Percentiles rank a stretch among this genome's conserved stretches.
Evolutionary conservation across 257 asterid genomes (phyloP).

Genomic region (Solanum ossicruentum): DNA sequence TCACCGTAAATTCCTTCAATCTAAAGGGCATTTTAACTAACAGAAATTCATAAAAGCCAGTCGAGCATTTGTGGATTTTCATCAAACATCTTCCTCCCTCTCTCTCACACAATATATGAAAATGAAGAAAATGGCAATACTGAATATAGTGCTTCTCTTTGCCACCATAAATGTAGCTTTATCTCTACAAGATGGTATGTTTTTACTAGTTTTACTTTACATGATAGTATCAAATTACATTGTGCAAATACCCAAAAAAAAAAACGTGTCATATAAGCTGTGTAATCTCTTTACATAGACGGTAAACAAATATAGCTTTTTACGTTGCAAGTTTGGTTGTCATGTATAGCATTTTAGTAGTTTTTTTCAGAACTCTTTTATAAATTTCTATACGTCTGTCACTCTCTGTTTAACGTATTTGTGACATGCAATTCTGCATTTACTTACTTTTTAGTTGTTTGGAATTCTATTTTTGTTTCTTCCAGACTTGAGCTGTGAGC

Average conservation of each 20-base stretch:
- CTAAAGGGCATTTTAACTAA: slow-evolving; percentile 2
- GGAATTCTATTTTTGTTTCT: neutral
- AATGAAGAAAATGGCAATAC: slow-evolving; percentile 17
- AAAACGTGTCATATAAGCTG: neutral
- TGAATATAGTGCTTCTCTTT: slow-evolving; percentile 7
- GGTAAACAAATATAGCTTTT: neutral
- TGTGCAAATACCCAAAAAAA: neutral
- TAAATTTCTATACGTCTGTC: neutral
- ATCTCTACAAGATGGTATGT: slow-evolving; percentile 28
- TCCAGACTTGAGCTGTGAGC: neutral
- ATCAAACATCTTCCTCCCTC: slow-evolving; percentile 1
- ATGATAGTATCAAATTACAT: neutral
- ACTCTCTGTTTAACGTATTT: neutral
- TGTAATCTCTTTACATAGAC: neutral
- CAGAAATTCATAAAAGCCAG: slow-evolving; percentile 28
- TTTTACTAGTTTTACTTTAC: neutral
- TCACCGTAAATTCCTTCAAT: slow-evolving; percentile 2
- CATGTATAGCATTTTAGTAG: neutral
- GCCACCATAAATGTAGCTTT: slow-evolving; percentile 13
- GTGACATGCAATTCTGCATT: neutral
- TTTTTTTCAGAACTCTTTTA: neutral
- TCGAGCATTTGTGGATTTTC: slow-evolving; percentile 1
- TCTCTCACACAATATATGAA: neutral
- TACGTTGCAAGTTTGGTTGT: neutral
- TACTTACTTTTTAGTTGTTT: neutral